Percentiles rank a stretch among this genome's conserved stretches.
These are phyloP conservation scores for Nannizzia gypsea DNA, from an alignment of 2,329 filamentous ascomycete species.

Conservation along the genomic window DNA sequence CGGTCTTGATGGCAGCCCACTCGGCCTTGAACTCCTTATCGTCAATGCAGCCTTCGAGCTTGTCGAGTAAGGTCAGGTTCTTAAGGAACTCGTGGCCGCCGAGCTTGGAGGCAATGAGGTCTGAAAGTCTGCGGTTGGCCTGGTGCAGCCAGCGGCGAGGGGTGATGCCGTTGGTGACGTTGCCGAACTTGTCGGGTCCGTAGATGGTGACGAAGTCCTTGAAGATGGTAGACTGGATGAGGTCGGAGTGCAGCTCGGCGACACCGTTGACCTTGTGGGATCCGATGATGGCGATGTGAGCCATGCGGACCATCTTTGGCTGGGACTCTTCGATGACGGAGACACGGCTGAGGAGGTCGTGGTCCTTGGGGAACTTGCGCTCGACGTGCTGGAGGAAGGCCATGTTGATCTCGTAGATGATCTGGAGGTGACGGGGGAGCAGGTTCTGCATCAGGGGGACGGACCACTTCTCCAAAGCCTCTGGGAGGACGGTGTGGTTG, in stretches of 20 bases:
- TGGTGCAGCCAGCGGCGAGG: constrained; percentile 94
- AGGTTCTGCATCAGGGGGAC: constrained; percentile 86
- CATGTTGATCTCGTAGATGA: constrained; percentile 97
- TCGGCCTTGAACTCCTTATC: constrained; percentile 86
- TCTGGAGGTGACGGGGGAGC: constrained; percentile 84
- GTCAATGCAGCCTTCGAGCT: constrained; percentile 70
- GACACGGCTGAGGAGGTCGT: constrained; percentile 73
- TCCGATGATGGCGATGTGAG: constrained; percentile 83
- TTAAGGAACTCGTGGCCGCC: constrained; percentile 77
- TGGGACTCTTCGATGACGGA: constrained; percentile 96
- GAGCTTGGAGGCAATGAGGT: constrained; percentile 80
- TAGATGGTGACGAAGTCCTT: constrained; percentile 96
- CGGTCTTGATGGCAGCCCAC: constrained; percentile 93
- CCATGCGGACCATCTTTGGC: constrained; percentile 98
- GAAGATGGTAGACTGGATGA: constrained; percentile 99
- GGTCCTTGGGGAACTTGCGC: constrained; percentile 76
- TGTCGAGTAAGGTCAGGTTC: constrained; percentile 74
- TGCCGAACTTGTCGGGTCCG: constrained; percentile 93
- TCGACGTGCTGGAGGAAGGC: constrained; percentile 87
- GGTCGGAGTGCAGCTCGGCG: constrained; percentile 89
- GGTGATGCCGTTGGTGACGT: constrained; percentile 96
- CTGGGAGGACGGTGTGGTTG: constrained; percentile 94
- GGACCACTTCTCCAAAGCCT: constrained; percentile 97
- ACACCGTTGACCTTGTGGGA: constrained; percentile 99
- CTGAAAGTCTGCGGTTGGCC: constrained; percentile 83